Evolutionary conservation across 441 rosid species (phyloP), one percentile per base, ranked within the genome.

Genomic region (Adansonia grandidieri): DNA sequence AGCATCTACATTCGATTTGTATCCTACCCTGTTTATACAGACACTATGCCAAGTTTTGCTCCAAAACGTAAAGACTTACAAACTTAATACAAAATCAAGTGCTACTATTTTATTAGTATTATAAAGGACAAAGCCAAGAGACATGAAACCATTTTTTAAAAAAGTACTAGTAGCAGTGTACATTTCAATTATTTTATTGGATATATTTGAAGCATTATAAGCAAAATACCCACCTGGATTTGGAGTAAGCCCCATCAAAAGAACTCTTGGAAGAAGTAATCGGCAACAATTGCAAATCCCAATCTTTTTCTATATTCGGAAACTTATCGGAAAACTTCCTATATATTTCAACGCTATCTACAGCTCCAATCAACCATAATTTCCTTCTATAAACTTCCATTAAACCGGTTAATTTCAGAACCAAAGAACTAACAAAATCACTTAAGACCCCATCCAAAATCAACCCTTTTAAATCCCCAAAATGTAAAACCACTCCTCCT

Each of bases 251-350:
- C 58, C 86, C 85, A 19, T 84, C 88, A 62, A 72, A 63, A 5
- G 92, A 76, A 73, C 84, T 77, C 80, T 76, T 87, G 67, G 86
- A 81, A 8, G 90, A 84, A 69, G 95, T 84, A 54, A 93, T 85
- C 0, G 95, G 95, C 88, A 92, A 83, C 80, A 89, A 80, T 67
- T 91, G 91, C 84, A 93, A 84, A 81, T 92, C 93, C 99, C 93
- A 95, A 5, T 91, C 94, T 78, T 82, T 85, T 66, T 90, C 97
- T 2, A 88, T 67, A 51, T 61, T 77, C 0, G 95, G 94, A 82
- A 88, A 93, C 86, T 77, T 79, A 2, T 73, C 84, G 7, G 78
- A 76, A 66, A 92, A 81, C 78, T 88, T 90, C 57, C 75, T 71
- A 84, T 88, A 93, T 28, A 81, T 86, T 76, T 95, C 99, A 74